Base-by-base conservation (phyloP, 2,329 filamentous ascomycete species). In the Pseudogymnoascus sp. region DNA sequence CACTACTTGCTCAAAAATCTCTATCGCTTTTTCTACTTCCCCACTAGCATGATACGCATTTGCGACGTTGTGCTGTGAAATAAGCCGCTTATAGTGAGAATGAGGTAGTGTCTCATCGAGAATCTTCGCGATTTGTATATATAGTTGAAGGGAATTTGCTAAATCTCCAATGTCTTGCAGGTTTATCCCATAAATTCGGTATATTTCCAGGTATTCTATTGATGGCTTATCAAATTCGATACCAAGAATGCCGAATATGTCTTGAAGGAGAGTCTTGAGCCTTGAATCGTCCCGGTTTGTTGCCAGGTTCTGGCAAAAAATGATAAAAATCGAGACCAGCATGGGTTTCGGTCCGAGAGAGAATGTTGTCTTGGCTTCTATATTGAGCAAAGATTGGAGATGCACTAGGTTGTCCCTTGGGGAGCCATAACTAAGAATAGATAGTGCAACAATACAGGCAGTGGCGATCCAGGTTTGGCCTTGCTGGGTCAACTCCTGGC, bases 401-500 rank as follows among this genome's bases (percentile, higher is more conserved):
- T 68, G 63, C 11, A 60, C 62, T 21, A 65, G 58, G 4, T 63
- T 40, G 11, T 23, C 61, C 61, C 62, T 65, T 31, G 6, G 28
- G 28, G 28, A 11, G 28, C 3, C 28, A 38, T 62, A 49, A 60
- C 65, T 11, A 11, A 18, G 28, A n/a, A 41, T 37, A 62, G 65
- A 67, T 60, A 69, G 59, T 41, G 28, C 65, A 65, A 68, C 33
- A 38, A 67, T 52, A 62, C 63, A 68, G 9, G 64, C 66, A 43
- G 64, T 16, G 31, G 49, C 12, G n/a, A 68, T 63, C 64, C 62
- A 68, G 62, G 60, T 18, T 21, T 18, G 3, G 5, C 6, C 2
- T 12, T 55, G 49, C 28, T 33, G 28, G n/a, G 1, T 28, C 45
- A 64, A 31, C 23, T 65, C 59, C 61, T 69, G 67, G 8, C 71